Evolutionary conservation across 2,329 filamentous ascomycete species (phyloP), one percentile per base, ranked within the genome.

Genomic region (Colletotrichum sp.): DNA sequence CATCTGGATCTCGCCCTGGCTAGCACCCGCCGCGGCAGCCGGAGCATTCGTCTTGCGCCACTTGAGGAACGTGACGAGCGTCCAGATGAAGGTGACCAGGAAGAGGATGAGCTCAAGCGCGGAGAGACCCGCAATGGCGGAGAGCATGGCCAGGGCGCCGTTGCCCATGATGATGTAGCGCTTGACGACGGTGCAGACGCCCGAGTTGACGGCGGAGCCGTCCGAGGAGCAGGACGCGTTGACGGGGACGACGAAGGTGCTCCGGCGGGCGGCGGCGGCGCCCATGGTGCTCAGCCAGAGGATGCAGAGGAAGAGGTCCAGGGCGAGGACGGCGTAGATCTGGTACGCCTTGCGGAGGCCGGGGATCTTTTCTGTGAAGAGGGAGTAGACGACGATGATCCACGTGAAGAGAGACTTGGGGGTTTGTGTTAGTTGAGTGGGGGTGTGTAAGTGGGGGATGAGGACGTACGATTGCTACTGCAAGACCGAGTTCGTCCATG

Each of bases 211-310:
- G 7, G 82, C 26, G 77, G 84, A 85, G 58, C 86, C 86, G 74
- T 88, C 83, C 61, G 78, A 79, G 18, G 82, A 78, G 74, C 79
- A 82, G 71, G 82, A 84, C 4, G 79, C 80, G 12, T 48, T 77
- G 4, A 86, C 84, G 5, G 48, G 66, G 16, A 83, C 79, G 10
- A 77, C 79, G 78, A 86, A 89, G 21, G 75, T 75, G 38, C 83
- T 81, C 34, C 87, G 84, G 67, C 78, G 81, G 24, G 84, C 82
- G 10, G 87, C 87, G 16, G 83, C 82, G 30, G 86, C 83, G 38
- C 79, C 84, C 78, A 84, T 80, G n/a, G 84, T 83, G 0, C 86
- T 83, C 21, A 89, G 85, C 88, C 88, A 89, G 69, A 89, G 82
- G 71, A 89, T 78, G 62, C 86, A 78, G 80, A 89, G 81, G 58